A percentile compares a stretch with the other conserved stretches of the same genome.
Evolutionary conservation across 805 yeast species (phyloP).

Genomic region (Metschnikowia chrysomelidarum): DNA sequence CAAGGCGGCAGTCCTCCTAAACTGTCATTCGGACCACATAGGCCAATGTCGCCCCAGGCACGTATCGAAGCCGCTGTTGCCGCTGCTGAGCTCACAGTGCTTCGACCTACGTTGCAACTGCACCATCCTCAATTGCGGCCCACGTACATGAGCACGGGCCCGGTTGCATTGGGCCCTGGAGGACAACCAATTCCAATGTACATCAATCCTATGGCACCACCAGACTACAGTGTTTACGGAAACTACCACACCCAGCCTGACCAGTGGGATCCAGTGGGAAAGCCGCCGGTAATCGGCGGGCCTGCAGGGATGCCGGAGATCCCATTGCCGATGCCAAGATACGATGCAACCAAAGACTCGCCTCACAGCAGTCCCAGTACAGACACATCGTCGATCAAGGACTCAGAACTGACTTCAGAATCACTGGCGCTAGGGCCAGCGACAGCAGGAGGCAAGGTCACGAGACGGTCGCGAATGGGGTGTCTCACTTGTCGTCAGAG

Average conservation of each 20-base stretch:
- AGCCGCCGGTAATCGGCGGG: slow-evolving; percentile 4
- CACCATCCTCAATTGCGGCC: slow-evolving; percentile 7
- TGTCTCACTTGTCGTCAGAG: slow-evolving; percentile 76
- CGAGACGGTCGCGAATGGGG: slow-evolving; percentile 65
- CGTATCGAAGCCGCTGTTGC: slow-evolving; percentile 4
- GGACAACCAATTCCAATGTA: slow-evolving; percentile 15
- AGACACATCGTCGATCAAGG: slow-evolving; percentile 6
- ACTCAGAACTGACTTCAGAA: background rate
- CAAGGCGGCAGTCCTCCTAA: slow-evolving; percentile 1
- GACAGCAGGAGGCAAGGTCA: slow-evolving; percentile 14
- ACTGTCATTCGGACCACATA: background rate
- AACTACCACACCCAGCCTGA: slow-evolving; percentile 15
- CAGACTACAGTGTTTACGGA: slow-evolving; percentile 8
- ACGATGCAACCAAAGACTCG: slow-evolving; percentile 4
- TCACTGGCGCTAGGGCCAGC: slow-evolving; percentile 1
- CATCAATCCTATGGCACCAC: slow-evolving; percentile 11
- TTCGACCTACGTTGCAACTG: slow-evolving; percentile 7
- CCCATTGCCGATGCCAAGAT: background rate
- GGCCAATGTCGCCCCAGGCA: slow-evolving; percentile 1
- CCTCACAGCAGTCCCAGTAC: slow-evolving; percentile 9
- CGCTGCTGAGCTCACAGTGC: slow-evolving; percentile 3
- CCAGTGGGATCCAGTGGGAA: slow-evolving; percentile 17
- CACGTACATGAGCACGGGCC: slow-evolving; percentile 1
- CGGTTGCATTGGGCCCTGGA: too few relatives aligned
- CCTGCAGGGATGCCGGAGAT: background rate